A percentile compares a stretch with the other conserved stretches of the same genome.
Evolutionary conservation across 1,284 basidiomycete genomes (phyloP).

Genomic region (Ustilago crameri): DNA sequence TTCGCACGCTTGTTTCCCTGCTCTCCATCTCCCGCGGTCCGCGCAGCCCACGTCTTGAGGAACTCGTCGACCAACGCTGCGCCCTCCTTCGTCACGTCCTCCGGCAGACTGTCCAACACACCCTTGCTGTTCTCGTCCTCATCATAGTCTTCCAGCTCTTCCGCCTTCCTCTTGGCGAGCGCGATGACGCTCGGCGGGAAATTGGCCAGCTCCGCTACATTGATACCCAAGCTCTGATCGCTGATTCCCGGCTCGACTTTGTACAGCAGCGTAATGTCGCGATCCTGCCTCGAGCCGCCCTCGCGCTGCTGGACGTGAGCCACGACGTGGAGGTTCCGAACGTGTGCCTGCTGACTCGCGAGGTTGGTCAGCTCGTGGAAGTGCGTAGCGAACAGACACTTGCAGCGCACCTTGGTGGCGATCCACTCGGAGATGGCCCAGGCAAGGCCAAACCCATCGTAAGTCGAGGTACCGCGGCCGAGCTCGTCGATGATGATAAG

Average conservation of each 20-base stretch:
- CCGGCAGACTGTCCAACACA: constrained; percentile 48
- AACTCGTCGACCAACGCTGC: constrained; percentile 83
- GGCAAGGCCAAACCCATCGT: constrained; percentile 97
- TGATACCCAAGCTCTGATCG: constrained; percentile 98
- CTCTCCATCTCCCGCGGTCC: constrained; percentile 17
- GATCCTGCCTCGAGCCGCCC: constrained; percentile 74
- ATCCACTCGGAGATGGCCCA: constrained; percentile 99
- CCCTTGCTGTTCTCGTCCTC: constrained; percentile 20
- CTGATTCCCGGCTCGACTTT: constrained; percentile 79
- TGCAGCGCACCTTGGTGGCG: constrained; percentile 81
- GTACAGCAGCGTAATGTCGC: constrained; percentile 80
- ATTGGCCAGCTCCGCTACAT: constrained; percentile 94
- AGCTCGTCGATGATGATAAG: constrained; percentile 98
- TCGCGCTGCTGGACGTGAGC: constrained; percentile 79
- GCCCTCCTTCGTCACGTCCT: constrained; percentile 79
- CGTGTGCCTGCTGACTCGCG: constrained; percentile 84
- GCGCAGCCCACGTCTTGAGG: constrained; percentile 77
- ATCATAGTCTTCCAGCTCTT: constrained; percentile 94
- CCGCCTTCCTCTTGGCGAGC: constrained; percentile 92
- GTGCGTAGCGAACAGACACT: constrained; percentile 91
- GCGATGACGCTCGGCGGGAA: constrained; percentile 94
- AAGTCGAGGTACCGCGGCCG: constrained; percentile 96
- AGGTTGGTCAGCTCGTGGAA: constrained; percentile 97
- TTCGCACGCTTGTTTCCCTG: constrained; percentile 8
- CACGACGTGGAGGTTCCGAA: constrained; percentile 94